phyloP scores from a whole-genome alignment of 345 rosid species.

The Eucalyptus lansdowneana region DNA sequence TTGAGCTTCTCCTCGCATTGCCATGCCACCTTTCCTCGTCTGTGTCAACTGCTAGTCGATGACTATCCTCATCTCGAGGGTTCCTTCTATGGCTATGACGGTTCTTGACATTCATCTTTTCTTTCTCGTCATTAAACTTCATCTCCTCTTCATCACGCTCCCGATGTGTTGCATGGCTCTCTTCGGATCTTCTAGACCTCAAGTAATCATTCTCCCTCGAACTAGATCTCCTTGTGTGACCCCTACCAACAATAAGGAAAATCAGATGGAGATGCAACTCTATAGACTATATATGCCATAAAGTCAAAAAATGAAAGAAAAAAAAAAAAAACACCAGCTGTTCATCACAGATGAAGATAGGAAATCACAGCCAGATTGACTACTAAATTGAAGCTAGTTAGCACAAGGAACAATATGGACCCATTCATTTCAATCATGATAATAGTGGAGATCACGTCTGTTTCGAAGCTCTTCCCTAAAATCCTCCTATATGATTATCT shows the following conservation, averaged over 20 bases:
- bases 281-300: neutral
- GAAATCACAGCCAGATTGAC: neutral
- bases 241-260: slow-evolving; percentile 17
- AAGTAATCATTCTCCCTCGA: slow-evolving; percentile 10
- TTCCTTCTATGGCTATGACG: slow-evolving; percentile 10
- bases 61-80: slow-evolving; percentile 1
- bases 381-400: neutral
- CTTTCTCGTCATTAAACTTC: neutral
- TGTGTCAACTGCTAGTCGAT: neutral
- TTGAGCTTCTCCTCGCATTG: slow-evolving; percentile 12
- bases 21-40: neutral
- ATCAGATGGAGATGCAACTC: neutral
- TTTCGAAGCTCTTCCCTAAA: neutral
- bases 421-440: neutral
- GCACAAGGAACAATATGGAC: neutral
- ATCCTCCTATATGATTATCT: neutral
- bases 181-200: neutral
- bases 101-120: neutral
- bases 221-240: slow-evolving; percentile 32
- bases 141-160: neutral
- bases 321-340: neutral
- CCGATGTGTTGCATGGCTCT: neutral
- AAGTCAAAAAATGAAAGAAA: neutral
- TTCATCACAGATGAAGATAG: neutral
- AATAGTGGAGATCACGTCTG: neutral